Evolutionary conservation across 805 yeast genomes (phyloP).

Genomic region (Metschnikowia gruessii): DNA sequence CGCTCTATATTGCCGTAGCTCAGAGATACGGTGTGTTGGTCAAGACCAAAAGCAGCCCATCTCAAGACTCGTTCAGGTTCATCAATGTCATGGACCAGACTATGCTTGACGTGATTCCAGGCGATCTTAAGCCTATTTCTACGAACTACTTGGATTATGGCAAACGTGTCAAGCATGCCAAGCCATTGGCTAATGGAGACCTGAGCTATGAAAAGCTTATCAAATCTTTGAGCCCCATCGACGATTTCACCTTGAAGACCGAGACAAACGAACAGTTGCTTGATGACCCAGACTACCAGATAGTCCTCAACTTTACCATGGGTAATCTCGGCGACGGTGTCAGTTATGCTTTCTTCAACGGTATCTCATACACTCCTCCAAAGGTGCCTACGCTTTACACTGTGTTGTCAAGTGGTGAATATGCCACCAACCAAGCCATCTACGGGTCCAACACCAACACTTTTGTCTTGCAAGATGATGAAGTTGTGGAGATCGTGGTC

Average conservation of each 20-base stretch:
- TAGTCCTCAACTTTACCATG: constrained; percentile 60
- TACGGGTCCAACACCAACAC: constrained; percentile 73
- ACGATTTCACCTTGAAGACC: constrained; percentile 79
- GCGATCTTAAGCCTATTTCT: constrained; percentile 50
- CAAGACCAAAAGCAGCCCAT: constrained; percentile 51
- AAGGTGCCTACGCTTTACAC: constrained; percentile 69
- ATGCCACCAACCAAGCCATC: constrained; percentile 54
- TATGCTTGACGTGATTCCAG: constrained; percentile 71
- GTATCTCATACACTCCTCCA: constrained; percentile 61
- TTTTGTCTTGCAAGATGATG: constrained; percentile 55
- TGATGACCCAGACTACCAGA: constrained; percentile 60
- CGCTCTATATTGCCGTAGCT: constrained; percentile 69
- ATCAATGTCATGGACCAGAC: constrained; percentile 59
- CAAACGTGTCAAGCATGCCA: constrained; percentile 25
- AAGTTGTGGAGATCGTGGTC: constrained; percentile 70
- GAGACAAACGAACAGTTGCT: constrained; percentile 46
- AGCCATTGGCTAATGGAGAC: constrained; percentile 22
- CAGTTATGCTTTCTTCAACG: constrained; percentile 74
- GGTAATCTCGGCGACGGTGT: constrained; percentile 70
- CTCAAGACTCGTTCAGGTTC: constrained; percentile 41
- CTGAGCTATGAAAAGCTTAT: constrained; percentile 39
- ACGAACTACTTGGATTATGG: constrained; percentile 58
- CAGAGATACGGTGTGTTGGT: constrained; percentile 76
- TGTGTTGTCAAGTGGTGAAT: constrained; percentile 57
- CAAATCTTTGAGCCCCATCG: constrained; percentile 36